Conservation (phyloP, 2,329 filamentous ascomycete species). For the Penicillium sp. region DNA sequence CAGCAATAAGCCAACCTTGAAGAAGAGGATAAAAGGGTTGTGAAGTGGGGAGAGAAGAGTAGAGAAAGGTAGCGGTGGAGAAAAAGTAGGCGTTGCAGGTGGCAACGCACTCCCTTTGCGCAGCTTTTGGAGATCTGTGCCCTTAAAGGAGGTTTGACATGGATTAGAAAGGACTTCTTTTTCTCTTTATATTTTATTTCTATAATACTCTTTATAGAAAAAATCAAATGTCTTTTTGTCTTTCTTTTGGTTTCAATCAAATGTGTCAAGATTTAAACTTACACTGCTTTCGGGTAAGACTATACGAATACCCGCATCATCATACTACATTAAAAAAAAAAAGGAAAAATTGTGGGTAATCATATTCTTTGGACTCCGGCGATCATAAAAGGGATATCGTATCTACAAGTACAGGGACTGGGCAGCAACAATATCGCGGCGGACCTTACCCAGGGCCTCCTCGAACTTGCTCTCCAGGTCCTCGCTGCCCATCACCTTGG, state of each 20-base stretch:
- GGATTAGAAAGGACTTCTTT: background rate
- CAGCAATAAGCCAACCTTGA: constrained; percentile 7
- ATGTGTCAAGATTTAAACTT: background rate
- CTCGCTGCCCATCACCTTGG: constrained; percentile 97
- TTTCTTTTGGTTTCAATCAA: background rate
- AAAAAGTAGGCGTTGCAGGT: constrained; percentile 34
- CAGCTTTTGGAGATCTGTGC: constrained; percentile 21
- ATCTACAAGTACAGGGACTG: constrained; percentile 84
- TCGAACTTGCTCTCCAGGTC: constrained; percentile 93
- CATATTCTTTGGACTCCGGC: constrained; percentile 7
- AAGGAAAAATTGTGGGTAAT: background rate
- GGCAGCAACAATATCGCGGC: constrained; percentile 89
- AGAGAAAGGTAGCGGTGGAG: constrained; percentile 35
- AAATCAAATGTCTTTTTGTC: background rate
- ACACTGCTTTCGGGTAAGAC: constrained; percentile 5
- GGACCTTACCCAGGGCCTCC: constrained; percentile 76
- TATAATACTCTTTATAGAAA: background rate
- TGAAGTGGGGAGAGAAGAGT: constrained; percentile 24
- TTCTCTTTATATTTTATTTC: background rate
- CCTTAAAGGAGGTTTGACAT: constrained; percentile 7
- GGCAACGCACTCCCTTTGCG: constrained; percentile 33
- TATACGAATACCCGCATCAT: constrained; percentile 9
- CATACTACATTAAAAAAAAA: background rate
- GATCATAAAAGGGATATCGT: constrained; percentile 20
- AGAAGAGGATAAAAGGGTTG: constrained; percentile 19